A percentile compares a stretch with the other conserved stretches of the same genome.
phyloP scores from a whole-genome alignment of 2,329 filamentous ascomycete genomes.

The Aspergillus sp. region DNA sequence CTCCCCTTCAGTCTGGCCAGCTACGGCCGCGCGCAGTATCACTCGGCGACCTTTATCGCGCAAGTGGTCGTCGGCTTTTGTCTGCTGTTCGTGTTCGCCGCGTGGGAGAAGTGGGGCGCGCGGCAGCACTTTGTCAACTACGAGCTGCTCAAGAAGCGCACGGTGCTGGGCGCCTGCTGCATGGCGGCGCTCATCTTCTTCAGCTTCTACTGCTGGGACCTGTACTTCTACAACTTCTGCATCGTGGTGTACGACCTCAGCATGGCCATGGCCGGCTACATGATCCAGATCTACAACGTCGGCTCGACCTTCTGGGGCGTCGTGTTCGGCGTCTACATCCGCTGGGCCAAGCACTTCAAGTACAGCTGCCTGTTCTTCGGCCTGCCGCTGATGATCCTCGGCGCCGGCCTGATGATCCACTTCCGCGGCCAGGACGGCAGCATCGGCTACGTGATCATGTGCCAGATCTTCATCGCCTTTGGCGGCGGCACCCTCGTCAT shows the following conservation, averaged over 20 bases:
- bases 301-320: slow-evolving; percentile 54
- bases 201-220: slow-evolving; percentile 54
- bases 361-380: slow-evolving; percentile 51
- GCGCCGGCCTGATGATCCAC: slow-evolving; percentile 55
- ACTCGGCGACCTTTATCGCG: slow-evolving; percentile 48
- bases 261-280: slow-evolving; percentile 45
- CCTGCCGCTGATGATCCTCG: slow-evolving; percentile 52
- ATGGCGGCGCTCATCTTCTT: slow-evolving; percentile 49
- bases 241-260: slow-evolving; percentile 52
- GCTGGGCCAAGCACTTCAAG: slow-evolving; percentile 53
- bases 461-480: slow-evolving; percentile 57
- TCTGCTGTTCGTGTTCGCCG: slow-evolving; percentile 51
- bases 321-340: slow-evolving; percentile 51
- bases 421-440: slow-evolving; percentile 51
- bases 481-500: slow-evolving; percentile 55
- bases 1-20: slow-evolving; percentile 61
- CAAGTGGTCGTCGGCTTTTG: slow-evolving; percentile 56
- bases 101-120: slow-evolving; percentile 56
- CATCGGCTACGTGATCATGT: slow-evolving; percentile 54
- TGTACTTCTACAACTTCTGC: slow-evolving; percentile 55
- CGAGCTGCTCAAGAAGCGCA: slow-evolving; percentile 49
- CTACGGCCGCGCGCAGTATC: slow-evolving; percentile 42
- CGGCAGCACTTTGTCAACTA: slow-evolving; percentile 56
- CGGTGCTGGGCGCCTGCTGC: slow-evolving; percentile 53
- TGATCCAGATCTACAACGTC: slow-evolving; percentile 54